These are phyloP conservation scores for Trametes pubescens DNA, from an alignment of 1,284 basidiomycete species.

Conservation along the genomic window DNA sequence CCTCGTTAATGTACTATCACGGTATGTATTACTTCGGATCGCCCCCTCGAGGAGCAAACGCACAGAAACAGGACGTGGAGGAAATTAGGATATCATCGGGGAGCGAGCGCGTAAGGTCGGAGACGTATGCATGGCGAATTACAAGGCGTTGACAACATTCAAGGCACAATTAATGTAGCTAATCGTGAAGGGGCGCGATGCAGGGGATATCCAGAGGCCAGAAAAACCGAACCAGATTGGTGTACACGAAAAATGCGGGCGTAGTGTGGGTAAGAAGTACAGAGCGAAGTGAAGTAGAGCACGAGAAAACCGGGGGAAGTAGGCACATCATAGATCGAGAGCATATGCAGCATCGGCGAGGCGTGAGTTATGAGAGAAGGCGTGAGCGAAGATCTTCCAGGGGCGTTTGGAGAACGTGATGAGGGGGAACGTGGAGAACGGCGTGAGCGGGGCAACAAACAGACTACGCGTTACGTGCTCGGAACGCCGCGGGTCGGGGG, in stretches of 20 bases:
- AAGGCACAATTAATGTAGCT: slow-evolving; percentile 21
- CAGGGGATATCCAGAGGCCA: slow-evolving; percentile 14
- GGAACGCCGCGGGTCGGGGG: slow-evolving; percentile 18
- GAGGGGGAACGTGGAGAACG: slow-evolving; percentile 6
- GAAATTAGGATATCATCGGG: slow-evolving; percentile 9
- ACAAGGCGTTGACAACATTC: slow-evolving; percentile 28
- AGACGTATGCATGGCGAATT: slow-evolving; percentile 15
- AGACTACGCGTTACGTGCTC: slow-evolving; percentile 32
- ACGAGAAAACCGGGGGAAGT: slow-evolving; percentile 6
- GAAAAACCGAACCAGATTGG: slow-evolving; percentile 3
- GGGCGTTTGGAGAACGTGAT: slow-evolving; percentile 11
- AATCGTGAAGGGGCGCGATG: slow-evolving; percentile 8
- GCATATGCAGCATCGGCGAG: slow-evolving; percentile 23
- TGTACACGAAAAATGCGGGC: slow-evolving; percentile 9
- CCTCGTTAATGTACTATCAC: slow-evolving; percentile 28
- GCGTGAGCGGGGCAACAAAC: slow-evolving; percentile 22
- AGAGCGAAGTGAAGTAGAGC: slow-evolving; percentile 20
- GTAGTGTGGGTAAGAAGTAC: slow-evolving; percentile 31
- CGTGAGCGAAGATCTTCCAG: slow-evolving; percentile 8
- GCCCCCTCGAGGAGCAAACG: neutral
- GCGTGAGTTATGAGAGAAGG: slow-evolving; percentile 5
- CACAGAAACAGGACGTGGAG: neutral
- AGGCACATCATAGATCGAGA: slow-evolving; percentile 23
- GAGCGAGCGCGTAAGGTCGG: neutral
- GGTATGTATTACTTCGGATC: slow-evolving; percentile 30